These are phyloP conservation scores for Fonsecaea nubica DNA, from an alignment of 2,329 filamentous ascomycete genomes.

Conservation along the genomic window DNA sequence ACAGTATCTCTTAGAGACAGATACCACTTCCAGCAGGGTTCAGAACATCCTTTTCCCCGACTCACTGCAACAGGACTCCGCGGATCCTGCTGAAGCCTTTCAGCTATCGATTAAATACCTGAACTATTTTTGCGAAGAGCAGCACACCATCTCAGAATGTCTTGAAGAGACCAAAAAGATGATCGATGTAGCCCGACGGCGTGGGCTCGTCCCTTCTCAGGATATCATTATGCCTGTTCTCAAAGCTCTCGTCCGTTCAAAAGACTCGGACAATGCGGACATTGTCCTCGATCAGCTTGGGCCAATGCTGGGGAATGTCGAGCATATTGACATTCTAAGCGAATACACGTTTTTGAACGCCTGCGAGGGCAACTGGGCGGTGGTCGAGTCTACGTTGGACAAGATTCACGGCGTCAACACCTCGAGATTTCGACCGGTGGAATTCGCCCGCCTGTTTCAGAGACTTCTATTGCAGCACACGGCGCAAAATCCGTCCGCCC, in stretches of 20 bases:
- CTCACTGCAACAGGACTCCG: not conserved
- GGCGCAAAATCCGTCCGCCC: constrained; percentile 17
- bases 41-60: constrained; percentile 29
- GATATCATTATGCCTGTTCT: constrained; percentile 51
- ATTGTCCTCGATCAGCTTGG: constrained; percentile 47
- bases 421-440: constrained; percentile 38
- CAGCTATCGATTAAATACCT: constrained; percentile 23
- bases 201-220: constrained; percentile 41
- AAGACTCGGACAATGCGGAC: constrained; percentile 45
- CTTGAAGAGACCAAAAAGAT: constrained; percentile 43
- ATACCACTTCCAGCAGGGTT: constrained; percentile 15
- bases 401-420: constrained; percentile 47
- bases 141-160: constrained; percentile 44
- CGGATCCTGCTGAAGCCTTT: not conserved
- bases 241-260: constrained; percentile 49
- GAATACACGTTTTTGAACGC: constrained; percentile 49
- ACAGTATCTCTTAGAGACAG: constrained; percentile 24
- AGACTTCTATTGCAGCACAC: constrained; percentile 26
- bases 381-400: constrained; percentile 48
- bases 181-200: constrained; percentile 17
- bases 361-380: constrained; percentile 49
- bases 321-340: constrained; percentile 47
- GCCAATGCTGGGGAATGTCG: constrained; percentile 42
- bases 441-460: constrained; percentile 28
- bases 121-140: constrained; percentile 46